Evolutionary conservation across 257 asterid species (phyloP), one percentile per base, ranked within the genome.

Genomic region (Forsythia viridissima): DNA sequence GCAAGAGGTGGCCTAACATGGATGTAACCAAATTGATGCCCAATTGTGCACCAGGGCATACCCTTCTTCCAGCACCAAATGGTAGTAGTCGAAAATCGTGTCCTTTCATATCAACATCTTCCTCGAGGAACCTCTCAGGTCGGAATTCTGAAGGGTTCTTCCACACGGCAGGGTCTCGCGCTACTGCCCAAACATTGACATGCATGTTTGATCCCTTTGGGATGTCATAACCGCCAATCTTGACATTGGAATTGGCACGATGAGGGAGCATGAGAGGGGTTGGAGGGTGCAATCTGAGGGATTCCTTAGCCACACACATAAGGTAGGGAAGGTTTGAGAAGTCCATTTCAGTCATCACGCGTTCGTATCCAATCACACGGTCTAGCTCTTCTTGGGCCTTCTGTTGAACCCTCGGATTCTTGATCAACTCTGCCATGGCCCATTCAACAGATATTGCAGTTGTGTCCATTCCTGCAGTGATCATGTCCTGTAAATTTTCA

Each of bases 351-450:
- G 88, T 85, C 78, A 93, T 39, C 4, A 88, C 85, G 0, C 91
- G 89, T 38, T 87, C 89, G 5, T 77, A 74, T 7, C 95, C 91
- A 0, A 90, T 82, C 20, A 90, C 92, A 2, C 79, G 85, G 82
- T 91, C 96, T 0, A 91, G 89, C 82, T 91, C 97, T 52, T 93
- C 92, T 39, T 91, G 97, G 41, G 87, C 90, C 88, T 89, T 91
- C 42, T 83, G 86, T 76, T 88, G 97, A 78, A 87, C 89, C 61
- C 92, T 84, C 11, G 90, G 91, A 71, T 93, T 91, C 89, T 84
- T 93, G 84, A 90, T 85, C 84, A 93, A n/a, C 79, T 91, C 97
- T 3, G 95, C 92, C 97, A 93, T 91, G 40, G 97, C 97, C 97
- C 97, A 93, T 71, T 93, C 97, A 0, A 90, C 97, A 2, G 96